Evolutionary conservation across 345 rosid genomes (phyloP).

Genomic region (Litchi chinensis): DNA sequence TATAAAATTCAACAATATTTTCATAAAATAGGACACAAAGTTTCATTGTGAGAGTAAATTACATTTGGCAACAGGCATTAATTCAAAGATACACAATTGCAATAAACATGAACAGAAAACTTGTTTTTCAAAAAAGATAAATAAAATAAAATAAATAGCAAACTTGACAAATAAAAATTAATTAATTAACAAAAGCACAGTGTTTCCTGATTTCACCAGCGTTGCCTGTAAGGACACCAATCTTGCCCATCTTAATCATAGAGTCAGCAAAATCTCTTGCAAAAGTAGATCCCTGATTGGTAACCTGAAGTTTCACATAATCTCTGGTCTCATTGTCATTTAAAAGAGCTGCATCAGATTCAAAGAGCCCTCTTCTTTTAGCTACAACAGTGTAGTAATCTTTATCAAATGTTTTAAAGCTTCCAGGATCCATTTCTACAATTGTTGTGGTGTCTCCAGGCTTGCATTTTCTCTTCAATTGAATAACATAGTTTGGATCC

Average conservation of each 20-base stretch:
- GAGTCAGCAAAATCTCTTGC: constrained; percentile 52
- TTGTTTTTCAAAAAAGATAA: too few species aligned
- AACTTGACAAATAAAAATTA: too few species aligned
- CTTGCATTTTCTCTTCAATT: constrained; percentile 52
- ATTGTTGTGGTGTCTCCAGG: constrained; percentile 36
- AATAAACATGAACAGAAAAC: too few species aligned
- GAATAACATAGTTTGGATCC: constrained; percentile 46
- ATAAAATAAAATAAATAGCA: too few species aligned
- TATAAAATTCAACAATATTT: too few species aligned
- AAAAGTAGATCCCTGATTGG: constrained; percentile 36
- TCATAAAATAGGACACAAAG: too few species aligned
- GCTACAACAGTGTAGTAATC: constrained; percentile 48
- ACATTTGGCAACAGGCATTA: too few species aligned
- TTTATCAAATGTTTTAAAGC: constrained; percentile 50
- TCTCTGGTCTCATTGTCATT: constrained; percentile 39
- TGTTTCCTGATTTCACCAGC: constrained; percentile 58
- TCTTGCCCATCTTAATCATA: constrained; percentile 62
- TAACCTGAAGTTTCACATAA: constrained; percentile 36
- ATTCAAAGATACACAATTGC: too few species aligned
- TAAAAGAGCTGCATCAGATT: constrained; percentile 68
- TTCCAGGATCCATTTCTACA: constrained; percentile 68
- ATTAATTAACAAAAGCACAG: constrained; percentile 40
- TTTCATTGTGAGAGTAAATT: too few species aligned
- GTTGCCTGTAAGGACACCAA: constrained; percentile 46
- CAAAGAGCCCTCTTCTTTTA: constrained; percentile 55